Conservation (phyloP, 768 basidiomycete species). For the Daedaleopsis sinensis region DNA sequence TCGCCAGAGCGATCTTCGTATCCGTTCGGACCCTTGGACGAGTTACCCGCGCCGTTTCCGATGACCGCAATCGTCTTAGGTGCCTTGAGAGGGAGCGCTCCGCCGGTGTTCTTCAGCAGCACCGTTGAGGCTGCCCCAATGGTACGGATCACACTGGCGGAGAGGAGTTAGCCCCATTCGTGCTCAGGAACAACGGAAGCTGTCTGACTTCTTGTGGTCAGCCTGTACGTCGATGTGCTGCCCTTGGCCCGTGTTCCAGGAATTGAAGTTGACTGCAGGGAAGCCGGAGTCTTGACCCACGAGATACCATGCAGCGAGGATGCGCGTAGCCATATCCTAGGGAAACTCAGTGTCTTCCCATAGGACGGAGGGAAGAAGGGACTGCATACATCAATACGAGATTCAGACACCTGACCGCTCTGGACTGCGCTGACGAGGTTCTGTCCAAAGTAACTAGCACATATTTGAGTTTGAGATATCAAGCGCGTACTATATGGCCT, state of each 20-base stretch:
- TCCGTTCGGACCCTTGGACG: constrained; percentile 58
- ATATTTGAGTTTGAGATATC: neutral
- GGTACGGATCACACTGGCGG: constrained; percentile 46
- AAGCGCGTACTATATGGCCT: no score
- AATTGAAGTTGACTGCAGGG: constrained; percentile 71
- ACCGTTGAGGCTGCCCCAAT: constrained; percentile 67
- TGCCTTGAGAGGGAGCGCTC: constrained; percentile 47
- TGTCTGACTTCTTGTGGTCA: constrained; percentile 50
- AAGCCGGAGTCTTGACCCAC: constrained; percentile 62
- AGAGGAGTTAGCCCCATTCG: neutral
- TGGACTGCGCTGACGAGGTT: constrained; percentile 61
- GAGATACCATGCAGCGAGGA: constrained; percentile 68
- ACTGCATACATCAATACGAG: constrained; percentile 49
- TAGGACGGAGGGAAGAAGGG: no score
- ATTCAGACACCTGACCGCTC: constrained; percentile 58
- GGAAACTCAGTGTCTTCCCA: no score
- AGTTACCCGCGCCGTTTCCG: constrained; percentile 60
- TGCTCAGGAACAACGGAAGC: constrained; percentile 23
- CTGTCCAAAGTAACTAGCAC: constrained; percentile 58
- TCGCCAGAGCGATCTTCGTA: constrained; percentile 57
- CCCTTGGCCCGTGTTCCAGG: constrained; percentile 41
- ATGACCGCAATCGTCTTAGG: constrained; percentile 56
- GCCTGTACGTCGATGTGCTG: constrained; percentile 64
- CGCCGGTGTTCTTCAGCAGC: constrained; percentile 59
- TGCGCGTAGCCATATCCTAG: constrained; percentile 68